Percentiles rank a stretch among this genome's conserved stretches.
These are phyloP conservation scores for Paraurostyla sp. DNA, from an alignment of 73 alveolate genomes.

Conservation along the genomic window DNA sequence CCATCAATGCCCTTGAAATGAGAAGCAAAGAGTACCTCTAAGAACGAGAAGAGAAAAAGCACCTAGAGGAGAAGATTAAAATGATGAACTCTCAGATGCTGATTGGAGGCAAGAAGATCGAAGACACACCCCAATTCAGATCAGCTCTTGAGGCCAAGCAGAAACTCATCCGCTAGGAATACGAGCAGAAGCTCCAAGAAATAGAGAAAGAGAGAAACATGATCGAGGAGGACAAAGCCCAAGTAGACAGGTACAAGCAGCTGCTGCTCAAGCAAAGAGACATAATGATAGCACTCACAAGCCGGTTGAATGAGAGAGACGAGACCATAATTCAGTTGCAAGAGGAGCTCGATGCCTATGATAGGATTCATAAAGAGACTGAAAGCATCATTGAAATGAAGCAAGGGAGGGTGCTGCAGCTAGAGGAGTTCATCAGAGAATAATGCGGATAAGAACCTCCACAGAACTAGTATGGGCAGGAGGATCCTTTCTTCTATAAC, in stretches of 20 bases:
- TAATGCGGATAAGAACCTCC: conserved; percentile 40
- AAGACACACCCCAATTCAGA: conserved; percentile 96
- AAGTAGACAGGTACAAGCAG: conserved; percentile 98
- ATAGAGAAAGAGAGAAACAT: conserved; percentile 94
- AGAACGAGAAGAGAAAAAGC: conserved; percentile 96
- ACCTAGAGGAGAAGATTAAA: conserved; percentile 96
- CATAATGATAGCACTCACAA: conserved; percentile 99
- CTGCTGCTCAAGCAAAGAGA: conserved; percentile 97
- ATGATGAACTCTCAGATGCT: conserved; percentile 96
- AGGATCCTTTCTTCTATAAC: conserved; percentile 20
- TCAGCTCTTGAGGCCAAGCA: conserved; percentile 94
- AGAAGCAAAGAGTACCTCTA: conserved; percentile 92
- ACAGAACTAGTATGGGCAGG: not conserved
- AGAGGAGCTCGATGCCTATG: conserved; percentile 96
- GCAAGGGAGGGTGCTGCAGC: conserved; percentile 72
- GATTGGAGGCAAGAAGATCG: conserved; percentile 97
- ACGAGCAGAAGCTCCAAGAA: conserved; percentile 93
- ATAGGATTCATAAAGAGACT: conserved; percentile 89
- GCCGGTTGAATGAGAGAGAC: conserved; percentile 98
- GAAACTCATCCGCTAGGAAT: conserved; percentile 79
- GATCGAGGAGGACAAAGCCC: conserved; percentile 96
- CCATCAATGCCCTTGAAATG: conserved; percentile 94
- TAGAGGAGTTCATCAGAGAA: conserved; percentile 73
- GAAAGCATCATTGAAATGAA: conserved; percentile 76
- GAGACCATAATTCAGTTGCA: conserved; percentile 96